A percentile compares a stretch with the other conserved stretches of the same genome.
These are phyloP conservation scores for Beta lomatogona DNA, from an alignment of 179 eudicot species.

Conservation along the genomic window DNA sequence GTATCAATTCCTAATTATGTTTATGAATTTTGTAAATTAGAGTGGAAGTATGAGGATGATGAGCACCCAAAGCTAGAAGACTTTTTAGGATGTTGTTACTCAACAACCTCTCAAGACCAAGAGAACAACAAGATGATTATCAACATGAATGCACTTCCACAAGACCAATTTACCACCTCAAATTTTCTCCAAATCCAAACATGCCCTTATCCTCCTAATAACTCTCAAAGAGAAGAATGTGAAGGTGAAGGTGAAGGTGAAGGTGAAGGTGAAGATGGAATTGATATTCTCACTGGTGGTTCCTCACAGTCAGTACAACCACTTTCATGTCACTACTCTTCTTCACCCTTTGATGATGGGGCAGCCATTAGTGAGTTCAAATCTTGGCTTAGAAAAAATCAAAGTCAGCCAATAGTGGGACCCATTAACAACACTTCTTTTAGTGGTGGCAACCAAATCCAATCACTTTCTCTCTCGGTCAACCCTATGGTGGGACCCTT, in stretches of 20 bases:
- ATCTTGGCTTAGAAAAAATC: constrained; percentile 49
- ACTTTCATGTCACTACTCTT: constrained; percentile 14
- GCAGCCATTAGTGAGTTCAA: constrained; percentile 48
- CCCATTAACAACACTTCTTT: constrained; percentile 9
- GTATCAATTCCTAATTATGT: background rate
- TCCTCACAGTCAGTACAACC: background rate
- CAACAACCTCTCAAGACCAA: constrained; percentile 25
- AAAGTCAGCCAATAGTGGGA: constrained; percentile 24
- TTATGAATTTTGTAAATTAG: constrained; percentile 17
- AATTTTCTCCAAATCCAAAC: constrained; percentile 14
- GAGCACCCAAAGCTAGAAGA: constrained; percentile 69
- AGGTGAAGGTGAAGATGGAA: background rate
- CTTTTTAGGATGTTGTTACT: constrained; percentile 58
- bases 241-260: background rate
- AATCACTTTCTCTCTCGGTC: constrained; percentile 8
- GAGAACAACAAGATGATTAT: constrained; percentile 28
- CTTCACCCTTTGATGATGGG: constrained; percentile 43
- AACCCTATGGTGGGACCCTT: constrained; percentile 18
- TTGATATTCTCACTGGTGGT: background rate
- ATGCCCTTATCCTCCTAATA: constrained; percentile 23
- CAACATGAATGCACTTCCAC: constrained; percentile 28
- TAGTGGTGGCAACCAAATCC: constrained; percentile 13
- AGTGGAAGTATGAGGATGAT: constrained; percentile 47
- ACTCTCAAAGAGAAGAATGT: background rate
- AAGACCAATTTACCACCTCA: constrained; percentile 16